Evolutionary conservation across 2,329 filamentous ascomycete genomes (phyloP).

Genomic region (Leptographium lundbergii): DNA sequence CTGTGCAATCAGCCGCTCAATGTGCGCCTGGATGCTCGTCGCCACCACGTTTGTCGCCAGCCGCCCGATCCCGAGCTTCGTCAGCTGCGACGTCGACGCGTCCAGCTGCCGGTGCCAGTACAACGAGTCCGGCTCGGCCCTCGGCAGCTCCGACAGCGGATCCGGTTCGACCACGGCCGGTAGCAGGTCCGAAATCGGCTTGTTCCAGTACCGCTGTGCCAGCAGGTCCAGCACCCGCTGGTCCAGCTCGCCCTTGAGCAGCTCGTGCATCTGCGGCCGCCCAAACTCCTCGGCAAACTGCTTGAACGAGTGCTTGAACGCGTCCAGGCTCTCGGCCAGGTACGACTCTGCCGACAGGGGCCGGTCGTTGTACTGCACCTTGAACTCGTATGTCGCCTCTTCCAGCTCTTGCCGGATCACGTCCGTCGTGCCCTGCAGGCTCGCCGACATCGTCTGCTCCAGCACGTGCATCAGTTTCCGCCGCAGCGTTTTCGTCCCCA

Average conservation of each 20-base stretch:
- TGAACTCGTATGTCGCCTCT: conserved; percentile 96
- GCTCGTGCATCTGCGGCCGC: conserved; percentile 72
- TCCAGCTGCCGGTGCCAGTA: conserved; percentile 95
- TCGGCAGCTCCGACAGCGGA: conserved; percentile 64
- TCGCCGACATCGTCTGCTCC: conserved; percentile 93
- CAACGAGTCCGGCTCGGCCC: conserved; percentile 68
- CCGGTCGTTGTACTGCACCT: conserved; percentile 97
- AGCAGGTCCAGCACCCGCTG: conserved; percentile 89
- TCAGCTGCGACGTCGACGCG: conserved; percentile 77
- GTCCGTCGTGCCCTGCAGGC: conserved; percentile 77
- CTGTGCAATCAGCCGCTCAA: conserved; percentile 63
- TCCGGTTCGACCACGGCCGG: conserved; percentile 55
- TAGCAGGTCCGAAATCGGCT: conserved; percentile 74
- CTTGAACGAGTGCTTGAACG: conserved; percentile 97
- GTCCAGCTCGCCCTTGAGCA: conserved; percentile 85
- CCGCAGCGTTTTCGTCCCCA: conserved; percentile 75
- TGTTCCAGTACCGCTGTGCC: conserved; percentile 94
- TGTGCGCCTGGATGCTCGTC: conserved; percentile 70
- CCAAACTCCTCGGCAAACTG: conserved; percentile 85
- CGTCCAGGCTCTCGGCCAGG: conserved; percentile 84
- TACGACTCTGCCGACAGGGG: conserved; percentile 93
- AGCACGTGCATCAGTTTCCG: conserved; percentile 96
- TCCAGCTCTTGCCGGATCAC: conserved; percentile 91
- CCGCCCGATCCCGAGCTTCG: conserved; percentile 85
- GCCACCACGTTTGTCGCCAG: conserved; percentile 87